Conservation (phyloP, 768 basidiomycete species). For the Cyclocybe aegerita region DNA sequence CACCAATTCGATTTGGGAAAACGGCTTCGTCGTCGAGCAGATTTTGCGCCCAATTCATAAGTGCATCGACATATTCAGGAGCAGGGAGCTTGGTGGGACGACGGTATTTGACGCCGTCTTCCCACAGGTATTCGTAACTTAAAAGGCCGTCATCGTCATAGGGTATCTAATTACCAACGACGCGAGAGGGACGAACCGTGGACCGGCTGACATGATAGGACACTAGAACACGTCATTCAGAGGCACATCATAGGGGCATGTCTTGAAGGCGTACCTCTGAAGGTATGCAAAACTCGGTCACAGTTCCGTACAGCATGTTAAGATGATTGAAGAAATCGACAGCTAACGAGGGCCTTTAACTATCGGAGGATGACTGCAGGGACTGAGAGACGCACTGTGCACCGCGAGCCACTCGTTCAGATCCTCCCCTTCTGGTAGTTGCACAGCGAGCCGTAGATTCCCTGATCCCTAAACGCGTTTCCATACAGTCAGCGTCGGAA, state of each 20-base stretch:
- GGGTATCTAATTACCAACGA: background rate
- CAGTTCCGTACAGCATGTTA: conserved; percentile 98
- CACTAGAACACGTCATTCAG: conserved; percentile 48
- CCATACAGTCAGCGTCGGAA: conserved; percentile 3
- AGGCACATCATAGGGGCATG: background rate
- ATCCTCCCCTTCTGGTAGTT: conserved; percentile 96
- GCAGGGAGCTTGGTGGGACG: conserved; percentile 92
- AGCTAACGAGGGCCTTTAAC: conserved; percentile 44
- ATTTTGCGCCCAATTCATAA: conserved; percentile 98
- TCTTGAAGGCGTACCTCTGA: conserved; percentile 66
- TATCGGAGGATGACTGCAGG: background rate
- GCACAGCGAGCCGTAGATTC: conserved; percentile 89
- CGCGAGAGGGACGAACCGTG: conserved; percentile 57
- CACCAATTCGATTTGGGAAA: conserved; percentile 96
- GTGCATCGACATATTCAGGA: conserved; percentile 93
- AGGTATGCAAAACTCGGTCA: conserved; percentile 96
- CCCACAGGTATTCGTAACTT: conserved; percentile 95
- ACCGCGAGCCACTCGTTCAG: conserved; percentile 99
- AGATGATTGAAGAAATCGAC: conserved; percentile 99
- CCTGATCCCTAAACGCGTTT: conserved; percentile 75
- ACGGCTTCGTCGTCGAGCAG: conserved; percentile 88
- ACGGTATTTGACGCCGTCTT: conserved; percentile 85
- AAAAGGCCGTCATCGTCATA: background rate
- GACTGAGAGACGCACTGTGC: conserved; percentile 62
- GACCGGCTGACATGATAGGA: conserved; percentile 96